These are phyloP conservation scores for Aspergillus unguis DNA, from an alignment of 2,329 filamentous ascomycete species.

Conservation along the genomic window DNA sequence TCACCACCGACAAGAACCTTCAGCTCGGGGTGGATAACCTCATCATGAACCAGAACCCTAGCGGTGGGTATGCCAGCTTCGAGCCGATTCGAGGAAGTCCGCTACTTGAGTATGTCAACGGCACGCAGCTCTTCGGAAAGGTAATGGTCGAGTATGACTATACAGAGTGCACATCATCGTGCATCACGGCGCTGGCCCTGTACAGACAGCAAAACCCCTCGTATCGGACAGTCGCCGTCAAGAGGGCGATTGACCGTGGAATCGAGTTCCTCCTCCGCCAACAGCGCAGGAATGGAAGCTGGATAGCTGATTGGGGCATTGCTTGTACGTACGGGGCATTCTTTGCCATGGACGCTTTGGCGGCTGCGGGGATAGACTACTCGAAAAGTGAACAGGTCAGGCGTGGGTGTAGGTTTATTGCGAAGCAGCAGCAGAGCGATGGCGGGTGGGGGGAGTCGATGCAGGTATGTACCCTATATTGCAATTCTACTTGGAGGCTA, in stretches of 20 bases:
- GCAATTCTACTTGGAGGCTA: neutral
- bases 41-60: conserved; percentile 6
- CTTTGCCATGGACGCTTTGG: conserved; percentile 13
- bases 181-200: neutral
- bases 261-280: neutral
- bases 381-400: too few species aligned
- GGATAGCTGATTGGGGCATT: conserved; percentile 13
- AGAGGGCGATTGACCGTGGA: neutral
- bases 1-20: neutral
- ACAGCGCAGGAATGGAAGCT: conserved; percentile 7
- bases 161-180: conserved; percentile 9
- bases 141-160: conserved; percentile 14
- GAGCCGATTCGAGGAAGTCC: conserved; percentile 2
- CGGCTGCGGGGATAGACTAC: too few species aligned
- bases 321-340: conserved; percentile 11
- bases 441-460: conserved; percentile 11
- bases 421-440: too few species aligned
- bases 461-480: neutral
- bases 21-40: conserved; percentile 8
- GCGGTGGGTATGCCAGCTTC: conserved; percentile 10
- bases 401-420: too few species aligned
- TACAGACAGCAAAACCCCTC: neutral
- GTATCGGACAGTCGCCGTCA: conserved; percentile 2
- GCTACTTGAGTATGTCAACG: conserved; percentile 11
- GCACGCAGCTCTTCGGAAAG: conserved; percentile 10